A percentile compares a stretch with the other conserved stretches of the same genome.
These are phyloP conservation scores for Fusarium sp. DNA, from an alignment of 2,329 filamentous ascomycete genomes.

Conservation along the genomic window DNA sequence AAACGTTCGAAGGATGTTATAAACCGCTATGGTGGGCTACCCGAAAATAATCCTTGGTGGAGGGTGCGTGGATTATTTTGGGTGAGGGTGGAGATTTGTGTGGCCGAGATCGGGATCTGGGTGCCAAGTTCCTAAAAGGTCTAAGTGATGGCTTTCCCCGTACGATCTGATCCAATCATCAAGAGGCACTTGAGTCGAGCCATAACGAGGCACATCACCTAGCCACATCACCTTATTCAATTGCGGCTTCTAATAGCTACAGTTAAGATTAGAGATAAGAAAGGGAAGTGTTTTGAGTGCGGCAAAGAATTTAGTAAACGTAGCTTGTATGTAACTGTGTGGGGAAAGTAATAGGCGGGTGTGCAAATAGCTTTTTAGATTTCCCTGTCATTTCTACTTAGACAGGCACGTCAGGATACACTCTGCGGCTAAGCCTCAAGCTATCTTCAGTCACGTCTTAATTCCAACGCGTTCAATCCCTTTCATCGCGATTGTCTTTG, in stretches of 20 bases:
- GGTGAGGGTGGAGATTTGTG: slow-evolving; percentile 14
- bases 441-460: too few species aligned
- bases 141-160: not conserved
- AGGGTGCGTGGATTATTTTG: slow-evolving; percentile 18
- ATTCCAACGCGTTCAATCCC: not conserved
- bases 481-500: not conserved
- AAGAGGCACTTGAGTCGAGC: too few species aligned
- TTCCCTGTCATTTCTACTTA: not conserved
- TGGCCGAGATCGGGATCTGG: slow-evolving; percentile 17
- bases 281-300: too few species aligned
- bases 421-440: not conserved
- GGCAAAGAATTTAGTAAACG: too few species aligned
- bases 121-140: slow-evolving; percentile 1
- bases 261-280: too few species aligned
- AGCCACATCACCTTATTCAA: too few species aligned
- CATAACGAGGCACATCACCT: too few species aligned
- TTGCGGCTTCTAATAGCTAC: too few species aligned
- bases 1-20: not conserved
- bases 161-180: too few species aligned
- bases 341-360: too few species aligned
- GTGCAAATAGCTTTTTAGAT: too few species aligned
- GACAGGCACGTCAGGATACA: not conserved
- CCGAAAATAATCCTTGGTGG: slow-evolving; percentile 20
- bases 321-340: too few species aligned
- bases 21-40: slow-evolving; percentile 10